Evolutionary conservation across 306 rosid genomes (phyloP).

Genomic region (Alnus glutinosa): DNA sequence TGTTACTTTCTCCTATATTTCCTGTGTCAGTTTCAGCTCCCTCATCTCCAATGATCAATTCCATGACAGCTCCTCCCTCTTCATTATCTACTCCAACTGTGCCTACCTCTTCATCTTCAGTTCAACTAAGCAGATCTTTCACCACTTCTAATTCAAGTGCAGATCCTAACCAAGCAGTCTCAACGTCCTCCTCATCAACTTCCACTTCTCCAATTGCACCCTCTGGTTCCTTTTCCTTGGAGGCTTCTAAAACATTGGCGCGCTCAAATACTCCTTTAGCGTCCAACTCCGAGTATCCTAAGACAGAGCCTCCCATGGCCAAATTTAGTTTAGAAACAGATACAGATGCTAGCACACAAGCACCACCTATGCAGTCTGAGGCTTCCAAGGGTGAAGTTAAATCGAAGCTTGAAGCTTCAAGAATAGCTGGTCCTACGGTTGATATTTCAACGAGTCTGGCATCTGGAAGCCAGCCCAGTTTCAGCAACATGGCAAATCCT

Average conservation of each 20-base stretch:
- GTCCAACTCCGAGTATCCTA: constrained; percentile 38
- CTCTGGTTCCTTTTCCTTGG: constrained; percentile 25
- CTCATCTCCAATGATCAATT: constrained; percentile 18
- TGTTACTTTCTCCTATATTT: constrained; percentile 29
- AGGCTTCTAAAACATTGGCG: constrained; percentile 30
- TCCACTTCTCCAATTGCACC: constrained; percentile 32
- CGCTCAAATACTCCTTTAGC: constrained; percentile 28
- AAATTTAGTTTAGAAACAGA: constrained; percentile 36
- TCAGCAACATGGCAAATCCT: constrained; percentile 28
- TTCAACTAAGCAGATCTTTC: constrained; percentile 34
- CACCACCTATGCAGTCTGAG: constrained; percentile 27
- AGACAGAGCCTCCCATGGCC: constrained; percentile 31
- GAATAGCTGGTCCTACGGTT: constrained; percentile 24
- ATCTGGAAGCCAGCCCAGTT: constrained; percentile 28
- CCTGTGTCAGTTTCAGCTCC: constrained; percentile 41
- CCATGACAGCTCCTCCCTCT: constrained; percentile 33
- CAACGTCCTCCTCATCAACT: constrained; percentile 38
- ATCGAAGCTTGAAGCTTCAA: constrained; percentile 39
- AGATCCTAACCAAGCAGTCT: constrained; percentile 30
- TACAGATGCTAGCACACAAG: constrained; percentile 36
- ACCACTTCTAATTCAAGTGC: constrained; percentile 30
- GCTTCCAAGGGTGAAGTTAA: constrained; percentile 37
- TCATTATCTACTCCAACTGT: constrained; percentile 36
- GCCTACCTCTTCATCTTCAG: constrained; percentile 37
- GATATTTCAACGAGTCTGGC: constrained; percentile 27